Conservation (phyloP, 2,329 filamentous ascomycete genomes). For the Diaporthe citri region DNA sequence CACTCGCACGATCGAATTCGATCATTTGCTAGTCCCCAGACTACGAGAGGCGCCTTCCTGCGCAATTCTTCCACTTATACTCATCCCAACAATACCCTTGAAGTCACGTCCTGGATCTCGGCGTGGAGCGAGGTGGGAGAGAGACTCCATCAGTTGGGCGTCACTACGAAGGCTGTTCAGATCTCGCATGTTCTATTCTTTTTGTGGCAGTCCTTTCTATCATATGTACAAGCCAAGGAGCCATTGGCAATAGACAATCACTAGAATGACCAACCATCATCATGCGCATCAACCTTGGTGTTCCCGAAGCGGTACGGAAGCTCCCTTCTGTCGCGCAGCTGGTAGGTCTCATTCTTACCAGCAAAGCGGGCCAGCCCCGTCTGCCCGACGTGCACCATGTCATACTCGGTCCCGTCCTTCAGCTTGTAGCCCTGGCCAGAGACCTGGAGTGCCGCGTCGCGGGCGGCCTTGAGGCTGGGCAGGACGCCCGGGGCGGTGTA, state of each 20-base stretch:
- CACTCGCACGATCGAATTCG: neutral
- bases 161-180: neutral
- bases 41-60: neutral
- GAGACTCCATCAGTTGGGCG: neutral
- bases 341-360: constrained; percentile 36
- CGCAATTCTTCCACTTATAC: neutral
- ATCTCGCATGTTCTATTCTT: neutral
- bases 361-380: constrained; percentile 51
- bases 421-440: constrained; percentile 42
- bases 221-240: neutral
- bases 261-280: constrained; percentile 9
- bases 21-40: neutral
- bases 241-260: neutral
- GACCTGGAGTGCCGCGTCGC: constrained; percentile 57
- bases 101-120: neutral
- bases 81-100: no score
- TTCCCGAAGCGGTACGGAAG: constrained; percentile 35
- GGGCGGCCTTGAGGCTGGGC: constrained; percentile 63
- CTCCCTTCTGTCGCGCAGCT: neutral
- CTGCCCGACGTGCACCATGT: constrained; percentile 45
- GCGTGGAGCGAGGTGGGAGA: neutral
- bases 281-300: neutral
- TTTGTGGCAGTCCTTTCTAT: neutral
- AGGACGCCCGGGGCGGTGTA: constrained; percentile 66
- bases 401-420: constrained; percentile 12